Evolutionary conservation across 2,329 filamentous ascomycete species (phyloP).

Genomic region (Penicillium sp.): DNA sequence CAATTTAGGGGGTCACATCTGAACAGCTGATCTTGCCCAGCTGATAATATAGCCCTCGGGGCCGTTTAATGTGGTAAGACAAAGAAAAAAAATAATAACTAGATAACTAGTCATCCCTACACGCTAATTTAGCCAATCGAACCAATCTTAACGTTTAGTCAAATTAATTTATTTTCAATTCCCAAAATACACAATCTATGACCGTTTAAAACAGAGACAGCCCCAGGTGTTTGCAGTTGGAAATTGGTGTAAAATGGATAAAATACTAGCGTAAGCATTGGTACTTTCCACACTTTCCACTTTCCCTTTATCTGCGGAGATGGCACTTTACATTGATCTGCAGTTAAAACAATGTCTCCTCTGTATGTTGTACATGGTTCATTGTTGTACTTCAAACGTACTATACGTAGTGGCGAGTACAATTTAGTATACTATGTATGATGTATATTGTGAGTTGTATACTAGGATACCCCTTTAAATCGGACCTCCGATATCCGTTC

Average conservation of each 20-base stretch:
- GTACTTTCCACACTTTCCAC: background rate
- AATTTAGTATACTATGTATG: background rate
- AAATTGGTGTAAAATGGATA: background rate
- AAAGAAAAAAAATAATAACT: no score
- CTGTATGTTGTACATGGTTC: background rate
- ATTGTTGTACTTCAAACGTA: background rate
- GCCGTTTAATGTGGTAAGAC: background rate
- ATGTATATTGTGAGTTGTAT: background rate
- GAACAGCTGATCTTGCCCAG: background rate
- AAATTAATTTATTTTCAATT: background rate
- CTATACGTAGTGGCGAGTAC: background rate
- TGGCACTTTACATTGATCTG: constrained; percentile 1
- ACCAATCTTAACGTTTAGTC: background rate
- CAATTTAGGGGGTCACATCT: background rate
- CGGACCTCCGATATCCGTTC: background rate
- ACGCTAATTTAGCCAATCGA: background rate
- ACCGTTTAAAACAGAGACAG: constrained; percentile 3
- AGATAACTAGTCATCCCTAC: background rate
- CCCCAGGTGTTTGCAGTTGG: constrained; percentile 5
- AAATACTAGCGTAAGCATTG: background rate
- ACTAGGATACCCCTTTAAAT: background rate
- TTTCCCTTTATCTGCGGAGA: background rate
- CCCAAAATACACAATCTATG: background rate
- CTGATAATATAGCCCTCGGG: background rate
- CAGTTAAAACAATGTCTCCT: background rate